Conservation (phyloP, 306 rosid species). For the Citrullus colocynthis region DNA sequence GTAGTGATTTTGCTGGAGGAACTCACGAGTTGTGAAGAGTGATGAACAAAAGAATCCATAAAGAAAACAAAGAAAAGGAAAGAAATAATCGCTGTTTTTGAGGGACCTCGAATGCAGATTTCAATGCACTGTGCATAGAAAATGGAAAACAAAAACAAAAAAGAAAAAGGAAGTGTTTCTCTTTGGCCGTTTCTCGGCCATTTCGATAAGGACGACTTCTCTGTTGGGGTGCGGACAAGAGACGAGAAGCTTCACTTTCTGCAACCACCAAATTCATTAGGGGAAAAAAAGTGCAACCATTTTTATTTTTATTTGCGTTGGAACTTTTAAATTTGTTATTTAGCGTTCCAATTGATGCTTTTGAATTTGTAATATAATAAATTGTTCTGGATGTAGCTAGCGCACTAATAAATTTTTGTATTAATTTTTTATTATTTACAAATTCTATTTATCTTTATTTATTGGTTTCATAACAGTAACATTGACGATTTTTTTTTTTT, state of each 20-base stretch:
- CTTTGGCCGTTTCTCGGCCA: constrained; percentile 4
- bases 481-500: too few relatives aligned
- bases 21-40: background rate
- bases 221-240: background rate
- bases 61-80: background rate
- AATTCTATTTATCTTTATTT: too few relatives aligned
- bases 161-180: background rate
- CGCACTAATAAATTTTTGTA: too few relatives aligned
- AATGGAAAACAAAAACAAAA: constrained; percentile 17
- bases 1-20: background rate
- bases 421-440: too few relatives aligned
- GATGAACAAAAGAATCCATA: background rate
- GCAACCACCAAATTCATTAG: background rate
- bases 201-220: background rate
- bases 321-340: too few relatives aligned
- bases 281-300: background rate
- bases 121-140: constrained; percentile 7
- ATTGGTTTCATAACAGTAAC: too few relatives aligned
- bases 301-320: too few relatives aligned
- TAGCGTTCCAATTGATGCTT: too few relatives aligned
- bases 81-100: constrained; percentile 15
- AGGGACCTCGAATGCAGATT: constrained; percentile 22
- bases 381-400: too few relatives aligned
- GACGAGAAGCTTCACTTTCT: constrained; percentile 4
- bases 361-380: too few relatives aligned